Base-by-base conservation (phyloP, 345 rosid species). In the Salix purpurea region DNA sequence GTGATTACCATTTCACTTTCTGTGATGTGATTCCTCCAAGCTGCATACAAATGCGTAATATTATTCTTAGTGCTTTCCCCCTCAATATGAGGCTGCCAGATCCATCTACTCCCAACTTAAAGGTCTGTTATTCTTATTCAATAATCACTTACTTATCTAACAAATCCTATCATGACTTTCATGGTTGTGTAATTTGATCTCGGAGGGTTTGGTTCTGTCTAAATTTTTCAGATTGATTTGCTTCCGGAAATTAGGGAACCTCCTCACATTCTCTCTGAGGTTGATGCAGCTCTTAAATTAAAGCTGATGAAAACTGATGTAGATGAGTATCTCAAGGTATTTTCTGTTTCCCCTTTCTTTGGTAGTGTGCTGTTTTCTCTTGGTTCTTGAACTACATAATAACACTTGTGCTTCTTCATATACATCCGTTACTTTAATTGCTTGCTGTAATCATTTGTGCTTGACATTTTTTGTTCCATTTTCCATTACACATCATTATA, bases 21-120 rank as follows among this genome's bases (percentile, higher is more conserved):
- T 96, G 98, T 84, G 97, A 96, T 83, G 96, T 96, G 85, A 93
- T 96, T 82, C 99, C 99, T 78, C 92, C 98, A 65, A 96, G 97
- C 84, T 96, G 98, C 90, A 91, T 96, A 79, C 99, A 96, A 82
- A 92, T 96, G 97, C 95, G 99, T 39, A 94, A 96, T 80, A 92
- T 96, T 66, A 89, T 96, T 75, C 96, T 96, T 54, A 92, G 98
- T 83, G 97, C 97, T 44, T 96, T 93, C 79, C 99, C 99, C 2
- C 90, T 89, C 75, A 93, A 89, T 85, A 93, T 93, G 99, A 92
- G 97, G 91, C 91, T 96, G 65, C 98, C 98, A 0, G 99, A 96
- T 86, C 98, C 99, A 69, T 92, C 98, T 75, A 96, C 98, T 69
- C 99, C 97, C 30, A 93, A 93, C 80, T 67, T 88, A 83, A 90